Base-by-base conservation (phyloP, 345 rosid species). In the Draba incana region DNA sequence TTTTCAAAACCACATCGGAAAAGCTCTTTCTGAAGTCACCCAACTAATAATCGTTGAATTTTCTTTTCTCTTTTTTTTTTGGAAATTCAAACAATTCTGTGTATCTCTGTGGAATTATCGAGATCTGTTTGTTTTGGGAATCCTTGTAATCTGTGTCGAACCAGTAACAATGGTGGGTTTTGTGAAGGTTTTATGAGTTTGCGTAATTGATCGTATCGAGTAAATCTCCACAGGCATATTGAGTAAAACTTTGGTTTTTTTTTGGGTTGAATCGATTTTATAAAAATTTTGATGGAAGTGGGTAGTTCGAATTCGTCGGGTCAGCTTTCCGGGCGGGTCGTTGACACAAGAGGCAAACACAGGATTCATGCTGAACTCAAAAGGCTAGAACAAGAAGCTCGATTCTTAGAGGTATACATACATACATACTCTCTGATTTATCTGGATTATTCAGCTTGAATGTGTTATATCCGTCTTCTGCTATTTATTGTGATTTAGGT, bases 331-430 rank as follows among this genome's bases (percentile, higher is more conserved):
- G 82, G 68, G 23, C 81, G 80, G 65, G 72, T 61, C 64, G 64
- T 55, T 64, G 91, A 85, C 46, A 84, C 80, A 15, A 77, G 92
- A 84, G 92, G 97, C 42, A 91, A 84, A 75, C 95, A 90, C 27
- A 81, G 90, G 83, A 66, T 90, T 74, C 87, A 80, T 51, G 97
- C 92, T 39, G 85, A 90, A 74, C 76, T 90, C 55, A 86, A 85
- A 73, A 85, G 91, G 45, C 88, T 90, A 20, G 88, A 90, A 72
- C 97, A 88, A 79, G 97, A 90, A 82, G 63, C 84, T 73, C 77
- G 85, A 52, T 86, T 81, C 75, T 76, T 85, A 54, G 90, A 90
- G 95, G 97, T 90, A 47, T n/a, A 2, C 7, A 33, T 33, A 33
- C n/a, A n/a, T n/a, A n/a, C n/a, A 6, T 33, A 44, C 10, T 72